Conservation (phyloP, 2,329 filamentous ascomycete species). For the Pseudopithomyces chartarum region DNA sequence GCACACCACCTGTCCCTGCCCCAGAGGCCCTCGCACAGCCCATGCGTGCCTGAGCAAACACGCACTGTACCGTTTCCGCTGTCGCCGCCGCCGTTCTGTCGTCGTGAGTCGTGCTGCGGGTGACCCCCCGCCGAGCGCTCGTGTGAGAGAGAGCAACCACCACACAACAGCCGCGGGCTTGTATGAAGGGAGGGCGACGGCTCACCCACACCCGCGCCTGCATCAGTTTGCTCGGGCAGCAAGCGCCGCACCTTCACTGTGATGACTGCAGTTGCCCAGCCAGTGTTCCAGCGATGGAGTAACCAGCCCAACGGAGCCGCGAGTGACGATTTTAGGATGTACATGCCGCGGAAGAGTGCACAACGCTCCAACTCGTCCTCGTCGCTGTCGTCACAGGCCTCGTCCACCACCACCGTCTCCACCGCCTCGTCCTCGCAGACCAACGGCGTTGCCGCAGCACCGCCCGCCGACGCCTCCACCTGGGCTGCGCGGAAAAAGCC, state of each 20-base stretch:
- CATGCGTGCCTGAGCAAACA: slow-evolving; percentile 31
- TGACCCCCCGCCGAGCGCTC: slow-evolving; percentile 22
- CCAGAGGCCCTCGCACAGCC: slow-evolving; percentile 21
- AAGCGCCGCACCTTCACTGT: slow-evolving; percentile 28
- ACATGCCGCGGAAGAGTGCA: slow-evolving; percentile 84
- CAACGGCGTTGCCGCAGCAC: slow-evolving; percentile 60
- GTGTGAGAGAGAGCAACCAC: slow-evolving; percentile 17
- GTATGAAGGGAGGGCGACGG: slow-evolving; percentile 31
- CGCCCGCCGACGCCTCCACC: slow-evolving; percentile 31
- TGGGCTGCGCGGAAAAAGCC: slow-evolving; percentile 58
- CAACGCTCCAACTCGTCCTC: slow-evolving; percentile 91
- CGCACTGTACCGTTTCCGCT: slow-evolving; percentile 4
- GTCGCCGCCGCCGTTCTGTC: slow-evolving; percentile 18
- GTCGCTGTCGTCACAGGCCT: slow-evolving; percentile 69
- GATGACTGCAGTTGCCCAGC: slow-evolving; percentile 72
- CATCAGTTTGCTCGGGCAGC: slow-evolving; percentile 22
- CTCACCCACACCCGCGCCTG: slow-evolving; percentile 21
- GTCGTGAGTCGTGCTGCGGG: slow-evolving; percentile 31
- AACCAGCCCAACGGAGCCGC: slow-evolving; percentile 65
- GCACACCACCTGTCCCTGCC: slow-evolving; percentile 17
- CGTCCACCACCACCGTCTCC: slow-evolving; percentile 69
- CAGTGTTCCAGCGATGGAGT: slow-evolving; percentile 69
- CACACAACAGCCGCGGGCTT: slow-evolving; percentile 21
- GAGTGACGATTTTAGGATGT: slow-evolving; percentile 87
- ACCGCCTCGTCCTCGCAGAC: slow-evolving; percentile 64